Evolutionary conservation across 2,329 filamentous ascomycete genomes (phyloP).

Genomic region (Aquanectria penicillioides): DNA sequence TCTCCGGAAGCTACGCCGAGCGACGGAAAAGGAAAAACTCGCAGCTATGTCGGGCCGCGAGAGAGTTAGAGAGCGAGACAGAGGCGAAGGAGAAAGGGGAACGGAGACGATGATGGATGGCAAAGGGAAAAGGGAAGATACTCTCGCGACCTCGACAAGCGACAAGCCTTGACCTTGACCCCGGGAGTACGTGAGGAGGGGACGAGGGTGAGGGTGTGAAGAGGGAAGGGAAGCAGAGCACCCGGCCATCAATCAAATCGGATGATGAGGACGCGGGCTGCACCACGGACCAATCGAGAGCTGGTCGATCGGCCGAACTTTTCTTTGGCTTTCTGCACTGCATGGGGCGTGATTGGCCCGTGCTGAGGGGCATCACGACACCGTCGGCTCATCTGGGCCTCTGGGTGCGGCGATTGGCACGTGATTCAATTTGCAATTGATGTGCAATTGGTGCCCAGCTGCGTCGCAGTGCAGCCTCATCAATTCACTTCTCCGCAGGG

Average conservation of each 20-base stretch:
- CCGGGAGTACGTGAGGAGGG: slow-evolving; percentile 12
- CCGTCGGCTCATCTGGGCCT: slow-evolving; percentile 31
- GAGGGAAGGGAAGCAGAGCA: slow-evolving; percentile 30
- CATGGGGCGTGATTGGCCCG: slow-evolving; percentile 43
- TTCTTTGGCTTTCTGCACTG: slow-evolving; percentile 17
- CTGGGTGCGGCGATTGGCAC: slow-evolving; percentile 36
- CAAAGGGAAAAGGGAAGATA: slow-evolving; percentile 9
- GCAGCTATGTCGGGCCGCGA: slow-evolving; percentile 42
- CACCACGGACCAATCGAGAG: slow-evolving; percentile 34
- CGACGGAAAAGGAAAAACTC: slow-evolving; percentile 29
- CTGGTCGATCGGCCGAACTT: slow-evolving; percentile 34
- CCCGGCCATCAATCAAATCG: slow-evolving; percentile 38
- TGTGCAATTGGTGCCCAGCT: slow-evolving; percentile 7
- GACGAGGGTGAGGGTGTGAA: slow-evolving; percentile 20
- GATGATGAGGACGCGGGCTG: slow-evolving; percentile 36
- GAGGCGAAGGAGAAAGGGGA: slow-evolving; percentile 19
- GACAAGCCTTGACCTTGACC: slow-evolving; percentile 19
- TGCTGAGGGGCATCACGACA: slow-evolving; percentile 42
- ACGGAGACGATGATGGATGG: slow-evolving; percentile 4
- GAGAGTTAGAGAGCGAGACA: slow-evolving; percentile 31
- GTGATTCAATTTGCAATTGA: slow-evolving; percentile 32
- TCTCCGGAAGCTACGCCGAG: slow-evolving; percentile 30
- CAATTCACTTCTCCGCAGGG: background rate
- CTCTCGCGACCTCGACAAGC: slow-evolving; percentile 44
- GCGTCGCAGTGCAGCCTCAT: slow-evolving; percentile 1